A percentile compares a stretch with the other conserved stretches of the same genome.
phyloP scores from a whole-genome alignment of 2,329 filamentous ascomycete genomes.

The Bipolaris cookei region DNA sequence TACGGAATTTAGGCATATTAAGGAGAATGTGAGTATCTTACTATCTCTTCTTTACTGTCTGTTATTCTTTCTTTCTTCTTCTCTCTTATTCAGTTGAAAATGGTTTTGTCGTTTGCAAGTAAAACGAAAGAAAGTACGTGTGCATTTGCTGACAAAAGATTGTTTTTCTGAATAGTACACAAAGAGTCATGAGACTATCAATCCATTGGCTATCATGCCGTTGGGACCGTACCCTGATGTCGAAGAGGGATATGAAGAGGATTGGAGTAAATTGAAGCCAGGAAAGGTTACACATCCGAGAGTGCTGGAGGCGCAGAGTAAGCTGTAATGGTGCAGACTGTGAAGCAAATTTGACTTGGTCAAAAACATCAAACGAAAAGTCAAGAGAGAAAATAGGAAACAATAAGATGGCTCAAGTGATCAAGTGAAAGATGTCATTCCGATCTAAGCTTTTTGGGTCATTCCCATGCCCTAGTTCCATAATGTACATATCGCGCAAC shows the following conservation, averaged over 20 bases:
- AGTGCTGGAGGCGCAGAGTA: slow-evolving; percentile 40
- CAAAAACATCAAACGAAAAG: background rate
- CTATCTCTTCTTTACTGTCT: too few species aligned
- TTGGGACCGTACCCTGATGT: slow-evolving; percentile 66
- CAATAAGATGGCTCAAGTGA: background rate
- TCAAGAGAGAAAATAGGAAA: background rate
- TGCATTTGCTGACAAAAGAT: background rate
- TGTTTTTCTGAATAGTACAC: slow-evolving; percentile 52
- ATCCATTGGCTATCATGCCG: slow-evolving; percentile 67
- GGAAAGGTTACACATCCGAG: slow-evolving; percentile 56
- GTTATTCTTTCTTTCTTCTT: background rate
- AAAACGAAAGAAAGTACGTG: background rate
- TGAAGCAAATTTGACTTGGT: background rate
- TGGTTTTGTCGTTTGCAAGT: background rate
- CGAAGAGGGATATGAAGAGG: slow-evolving; percentile 58
- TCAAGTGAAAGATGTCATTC: slow-evolving; percentile 4
- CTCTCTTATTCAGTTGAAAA: background rate
- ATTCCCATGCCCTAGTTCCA: slow-evolving; percentile 13
- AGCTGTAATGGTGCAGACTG: slow-evolving; percentile 21
- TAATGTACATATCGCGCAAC: slow-evolving; percentile 24
- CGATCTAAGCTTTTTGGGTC: slow-evolving; percentile 16
- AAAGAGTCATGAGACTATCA: slow-evolving; percentile 66
- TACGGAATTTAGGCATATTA: slow-evolving; percentile 71
- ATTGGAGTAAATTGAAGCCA: slow-evolving; percentile 57
- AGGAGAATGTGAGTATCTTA: slow-evolving; percentile 67